Base-by-base conservation (phyloP, 2,329 filamentous ascomycete species). In the Didymella exigua region DNA sequence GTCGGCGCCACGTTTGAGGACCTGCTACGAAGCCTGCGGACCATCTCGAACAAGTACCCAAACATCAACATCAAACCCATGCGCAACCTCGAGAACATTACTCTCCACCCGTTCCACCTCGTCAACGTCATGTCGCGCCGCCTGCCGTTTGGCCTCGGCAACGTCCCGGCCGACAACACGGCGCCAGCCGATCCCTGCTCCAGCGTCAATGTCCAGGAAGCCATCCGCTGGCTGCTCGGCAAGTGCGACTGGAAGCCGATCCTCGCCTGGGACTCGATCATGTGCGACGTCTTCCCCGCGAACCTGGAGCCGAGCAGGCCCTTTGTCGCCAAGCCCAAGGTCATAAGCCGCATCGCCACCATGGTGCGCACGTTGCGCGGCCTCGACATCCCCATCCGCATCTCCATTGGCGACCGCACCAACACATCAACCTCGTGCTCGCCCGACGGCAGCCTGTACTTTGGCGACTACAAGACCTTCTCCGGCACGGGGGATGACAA, bases 241-340 rank as follows among this genome's bases (percentile, higher is more conserved):
- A 67, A 69, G 40, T 74, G 70, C 49, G 58, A 63, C 34, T 75
- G 71, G 70, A 71, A 64, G 42, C 71, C 72, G 0, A 65, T 71
- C 10, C 59, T 75, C 1, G 60, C 66, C 8, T 75, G 71, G 72
- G 71, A 73, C 16, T 61, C 37, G 26, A 67, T 75, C 68, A 73
- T 73, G 70, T 74, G 68, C 47, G 72, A 75, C 38, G 71, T 71
- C 2, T 75, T 74, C 29, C 72, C 72, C 5, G 67, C 64, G 1
- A 75, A 75, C 44, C 61, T 74, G 14, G 69, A 72, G 44, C 61
- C 65, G 9, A 65, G 44, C 30, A 60, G 66, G 30, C 63, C 62
- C 1, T 64, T 72, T 36, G 63, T 72, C 5, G 67, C 69, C 3
- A 75, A 73, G 47, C 49, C 58, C 13, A 69, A 75, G 16, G 62